A percentile compares a stretch with the other conserved stretches of the same genome.
phyloP scores from a whole-genome alignment of 2,329 filamentous ascomycete species.

The Helminthosporium solani region DNA sequence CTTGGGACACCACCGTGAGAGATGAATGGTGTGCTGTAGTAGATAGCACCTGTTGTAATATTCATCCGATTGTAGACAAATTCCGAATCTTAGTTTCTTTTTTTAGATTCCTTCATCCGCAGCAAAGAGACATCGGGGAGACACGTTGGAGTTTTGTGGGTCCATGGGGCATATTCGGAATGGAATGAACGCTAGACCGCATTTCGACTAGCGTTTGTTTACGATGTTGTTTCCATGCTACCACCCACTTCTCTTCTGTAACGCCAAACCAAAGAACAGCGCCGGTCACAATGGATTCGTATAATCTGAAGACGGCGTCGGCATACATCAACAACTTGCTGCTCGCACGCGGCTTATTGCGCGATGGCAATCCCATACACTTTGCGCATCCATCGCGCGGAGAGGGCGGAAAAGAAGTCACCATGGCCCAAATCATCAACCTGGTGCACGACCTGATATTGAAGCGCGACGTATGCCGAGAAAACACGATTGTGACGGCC shows the following conservation, averaged over 20 bases:
- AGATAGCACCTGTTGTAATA: no score
- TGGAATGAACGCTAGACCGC: no score
- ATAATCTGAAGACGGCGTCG: slow-evolving; percentile 61
- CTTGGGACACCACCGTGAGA: neutral
- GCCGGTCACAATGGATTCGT: slow-evolving; percentile 41
- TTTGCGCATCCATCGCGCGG: slow-evolving; percentile 72
- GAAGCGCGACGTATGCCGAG: slow-evolving; percentile 71
- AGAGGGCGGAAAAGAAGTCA: slow-evolving; percentile 63
- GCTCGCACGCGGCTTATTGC: slow-evolving; percentile 62
- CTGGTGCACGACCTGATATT: slow-evolving; percentile 91
- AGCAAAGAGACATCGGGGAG: no score
- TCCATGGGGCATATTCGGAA: no score
- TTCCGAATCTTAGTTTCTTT: no score
- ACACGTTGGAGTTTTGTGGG: no score
- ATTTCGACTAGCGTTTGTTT: slow-evolving; percentile 5
- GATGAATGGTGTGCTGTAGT: neutral
- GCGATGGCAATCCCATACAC: slow-evolving; percentile 71
- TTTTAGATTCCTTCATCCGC: no score
- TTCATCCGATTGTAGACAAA: no score
- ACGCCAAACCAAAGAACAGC: neutral
- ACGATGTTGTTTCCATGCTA: slow-evolving; percentile 1
- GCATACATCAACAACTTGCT: slow-evolving; percentile 66
- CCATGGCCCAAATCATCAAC: slow-evolving; percentile 85
- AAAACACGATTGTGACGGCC: neutral
- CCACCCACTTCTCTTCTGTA: neutral